Base-by-base conservation (phyloP, 2,329 filamentous ascomycete species). In the Sarocladiaceae sp. region DNA sequence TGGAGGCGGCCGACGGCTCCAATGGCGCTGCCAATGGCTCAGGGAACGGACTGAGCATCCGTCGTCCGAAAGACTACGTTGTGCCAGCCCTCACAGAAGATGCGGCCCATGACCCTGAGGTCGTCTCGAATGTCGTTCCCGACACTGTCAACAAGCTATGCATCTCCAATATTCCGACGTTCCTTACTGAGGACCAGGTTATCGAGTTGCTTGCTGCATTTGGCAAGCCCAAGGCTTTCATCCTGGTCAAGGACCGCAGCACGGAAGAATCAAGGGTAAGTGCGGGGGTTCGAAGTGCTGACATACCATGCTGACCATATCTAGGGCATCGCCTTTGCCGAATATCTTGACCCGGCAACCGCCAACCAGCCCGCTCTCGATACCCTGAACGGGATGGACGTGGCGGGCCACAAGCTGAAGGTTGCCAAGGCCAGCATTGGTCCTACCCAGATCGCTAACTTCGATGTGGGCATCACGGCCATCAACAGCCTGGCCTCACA, bases 401-500 rank as follows among this genome's bases (percentile, higher is more conserved):
- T 99, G 13, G 92, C 90, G 36, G 92, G 96, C 56, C 87, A 87
- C 62, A 83, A 86, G 61, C 79, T 99, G 52, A 93, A 87, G 72
- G 91, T 97, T 31, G 78, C 83, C 58, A 90, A 92, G 64, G 95
- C 94, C 26, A 96, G 92, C 68, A 88, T 97, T 58, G 94, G 94
- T 60, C 86, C 90, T 55, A 93, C 91, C n/a, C 94, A 99, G 68
- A 91, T 91, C 20, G 80, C 89, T 44, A 91, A 91, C 57, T 81
- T 96, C 36, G 94, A 99, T 64, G 95, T 97, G 79, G 90, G 93
- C 52, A 93, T 99, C 56, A 95, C 94, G 60, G 94, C 94, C 57
- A 97, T 99, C 85, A 96, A 92, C 49, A 91, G 97, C 82, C 88
- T 99, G 61, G 94, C 94, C 33, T 92, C 93, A 53, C 96, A 94